phyloP scores from a whole-genome alignment of 345 rosid genomes.

The Excoecaria agallocha region DNA sequence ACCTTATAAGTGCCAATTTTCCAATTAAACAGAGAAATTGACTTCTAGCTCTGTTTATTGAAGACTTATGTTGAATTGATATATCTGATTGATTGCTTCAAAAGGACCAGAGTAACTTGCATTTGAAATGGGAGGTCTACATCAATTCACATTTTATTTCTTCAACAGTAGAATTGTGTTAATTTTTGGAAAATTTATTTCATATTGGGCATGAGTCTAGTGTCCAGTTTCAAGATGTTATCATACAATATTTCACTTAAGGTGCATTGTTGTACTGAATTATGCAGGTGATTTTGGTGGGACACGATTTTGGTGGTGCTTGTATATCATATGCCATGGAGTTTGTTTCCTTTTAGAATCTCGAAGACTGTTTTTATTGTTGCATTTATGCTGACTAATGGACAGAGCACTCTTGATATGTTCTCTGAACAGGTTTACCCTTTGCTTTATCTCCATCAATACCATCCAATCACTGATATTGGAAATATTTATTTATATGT shows the following conservation, averaged over 20 bases:
- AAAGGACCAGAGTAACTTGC: neutral
- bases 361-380: constrained; percentile 75
- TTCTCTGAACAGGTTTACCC: constrained; percentile 64
- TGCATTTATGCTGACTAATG: constrained; percentile 74
- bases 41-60: neutral
- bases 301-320: constrained; percentile 95
- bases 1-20: neutral
- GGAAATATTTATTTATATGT: neutral
- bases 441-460: neutral
- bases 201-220: neutral
- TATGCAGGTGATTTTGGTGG: constrained; percentile 83
- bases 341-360: constrained; percentile 62
- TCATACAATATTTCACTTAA: neutral
- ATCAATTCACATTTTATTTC: neutral
- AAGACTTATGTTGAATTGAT: neutral
- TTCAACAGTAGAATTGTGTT: neutral
- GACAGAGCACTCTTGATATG: constrained; percentile 74
- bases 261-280: neutral
- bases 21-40: neutral
- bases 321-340: constrained; percentile 87
- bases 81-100: neutral
- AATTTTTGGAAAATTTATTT: neutral
- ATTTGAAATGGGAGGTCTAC: constrained; percentile 1
- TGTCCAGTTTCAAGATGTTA: constrained; percentile 4
- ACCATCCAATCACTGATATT: neutral